These are phyloP conservation scores for Capillidium heterosporum DNA, from an alignment of 371 early-diverging fungal genomes.

Conservation along the genomic window DNA sequence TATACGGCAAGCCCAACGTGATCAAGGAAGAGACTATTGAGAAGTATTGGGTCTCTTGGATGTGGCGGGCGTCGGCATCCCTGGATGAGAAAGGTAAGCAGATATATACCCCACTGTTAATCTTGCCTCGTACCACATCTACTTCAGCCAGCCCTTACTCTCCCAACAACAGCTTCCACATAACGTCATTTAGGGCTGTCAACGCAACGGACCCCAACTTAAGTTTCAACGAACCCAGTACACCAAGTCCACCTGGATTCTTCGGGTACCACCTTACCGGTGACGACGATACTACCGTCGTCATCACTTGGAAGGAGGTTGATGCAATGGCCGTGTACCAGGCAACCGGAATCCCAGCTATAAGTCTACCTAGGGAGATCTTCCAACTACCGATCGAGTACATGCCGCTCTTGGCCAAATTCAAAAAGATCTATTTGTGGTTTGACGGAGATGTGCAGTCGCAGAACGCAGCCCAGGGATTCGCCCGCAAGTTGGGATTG, in stretches of 20 bases:
- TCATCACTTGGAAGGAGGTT: conserved; percentile 36
- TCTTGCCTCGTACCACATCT: background rate
- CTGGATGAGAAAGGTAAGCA: background rate
- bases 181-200: background rate
- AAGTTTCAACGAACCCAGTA: conserved; percentile 3
- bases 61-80: background rate
- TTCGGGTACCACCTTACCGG: conserved; percentile 43
- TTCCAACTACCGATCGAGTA: conserved; percentile 40
- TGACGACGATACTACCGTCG: conserved; percentile 17
- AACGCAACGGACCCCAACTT: background rate
- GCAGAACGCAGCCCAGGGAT: conserved; percentile 30
- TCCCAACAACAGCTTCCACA: background rate
- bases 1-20: background rate
- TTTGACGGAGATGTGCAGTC: conserved; percentile 49
- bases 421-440: conserved; percentile 44
- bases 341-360: conserved; percentile 34
- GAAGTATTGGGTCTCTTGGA: background rate
- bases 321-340: conserved; percentile 57
- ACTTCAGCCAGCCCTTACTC: background rate
- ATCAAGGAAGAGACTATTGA: conserved; percentile 1
- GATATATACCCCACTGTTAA: background rate
- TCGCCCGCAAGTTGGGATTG: conserved; percentile 42
- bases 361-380: conserved; percentile 27
- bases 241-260: conserved; percentile 18
- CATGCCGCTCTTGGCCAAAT: conserved; percentile 39